Base-by-base conservation (phyloP, 2,329 filamentous ascomycete species). In the Cordyceps sp. region DNA sequence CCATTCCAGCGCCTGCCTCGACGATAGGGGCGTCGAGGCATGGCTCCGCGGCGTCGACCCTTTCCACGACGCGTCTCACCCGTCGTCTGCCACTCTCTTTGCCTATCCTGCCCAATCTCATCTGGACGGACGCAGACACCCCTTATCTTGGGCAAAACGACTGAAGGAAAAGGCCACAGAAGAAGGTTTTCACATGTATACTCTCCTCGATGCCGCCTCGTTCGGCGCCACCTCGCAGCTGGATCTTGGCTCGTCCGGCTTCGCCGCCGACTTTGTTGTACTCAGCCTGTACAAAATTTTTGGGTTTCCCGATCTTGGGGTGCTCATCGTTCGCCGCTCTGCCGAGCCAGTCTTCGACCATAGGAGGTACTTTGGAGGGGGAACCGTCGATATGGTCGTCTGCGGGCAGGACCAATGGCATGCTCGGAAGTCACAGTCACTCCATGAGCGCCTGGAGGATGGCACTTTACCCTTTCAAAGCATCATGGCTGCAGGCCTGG, bases 271-370 rank as follows among this genome's bases (percentile, higher is more conserved):
- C 50, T 96, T 96, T 42, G 78, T 73, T 0, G 79, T 83, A 0
- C 47, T 96, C 26, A 94, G 86, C 52, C 74, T 96, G 40, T 92
- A 94, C 59, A 98, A 96, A 52, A 86, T 94, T n/a, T 96, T 96
- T 51, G 88, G 90, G 2, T 94, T 94, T 41, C 88, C 88, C 0
- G 83, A 96, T 48, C 61, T 96, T 2, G 88, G 88, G 2, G 85
- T 77, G 2, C 57, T 98, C 36, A 73, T 96, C 20, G 73, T 96
- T 10, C 73, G 79, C 26, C 85, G 82, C 42, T 64, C 70, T 21
- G 70, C 80, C 10, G 72, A 69, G 6, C 51, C 64, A 25, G 48
- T 78, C 4, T 74, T 93, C 29, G 59, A 68, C 21, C 60, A 62
- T 26, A 71, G 84, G 37, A 74, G 61, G 38, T 98, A 92, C 45